phyloP scores from a whole-genome alignment of 2,329 filamentous ascomycete genomes.

The Monosporascus sp. region DNA sequence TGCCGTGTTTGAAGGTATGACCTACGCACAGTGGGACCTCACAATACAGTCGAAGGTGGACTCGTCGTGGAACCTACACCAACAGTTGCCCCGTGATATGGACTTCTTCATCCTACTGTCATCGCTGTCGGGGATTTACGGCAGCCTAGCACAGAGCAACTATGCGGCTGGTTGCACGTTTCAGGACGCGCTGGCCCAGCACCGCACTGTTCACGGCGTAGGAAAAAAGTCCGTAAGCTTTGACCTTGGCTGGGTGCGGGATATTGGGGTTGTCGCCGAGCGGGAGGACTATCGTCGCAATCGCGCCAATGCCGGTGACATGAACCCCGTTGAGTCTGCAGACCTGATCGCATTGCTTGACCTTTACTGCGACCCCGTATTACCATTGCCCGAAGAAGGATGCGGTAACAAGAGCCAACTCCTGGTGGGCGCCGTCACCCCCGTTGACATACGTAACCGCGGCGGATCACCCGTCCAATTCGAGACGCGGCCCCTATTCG shows the following conservation, averaged over 20 bases:
- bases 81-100: conserved; percentile 16
- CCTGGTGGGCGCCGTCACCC: conserved; percentile 9
- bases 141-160: conserved; percentile 26
- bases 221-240: conserved; percentile 9
- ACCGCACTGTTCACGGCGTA: too few species aligned
- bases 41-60: conserved; percentile 37
- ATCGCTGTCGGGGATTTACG: conserved; percentile 25
- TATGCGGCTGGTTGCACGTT: too few species aligned
- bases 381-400: conserved; percentile 3
- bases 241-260: conserved; percentile 18
- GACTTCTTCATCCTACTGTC: conserved; percentile 32
- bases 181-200: too few species aligned
- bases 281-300: background rate
- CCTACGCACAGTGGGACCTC: conserved; percentile 19
- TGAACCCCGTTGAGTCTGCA: conserved; percentile 16
- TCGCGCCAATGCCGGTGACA: conserved; percentile 3
- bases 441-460: background rate
- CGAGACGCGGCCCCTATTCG: background rate
- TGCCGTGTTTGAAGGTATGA: conserved; percentile 21
- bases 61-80: conserved; percentile 32
- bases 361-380: conserved; percentile 13
- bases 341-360: conserved; percentile 18
- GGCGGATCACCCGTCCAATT: background rate
- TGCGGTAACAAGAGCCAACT: conserved; percentile 7
- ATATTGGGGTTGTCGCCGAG: conserved; percentile 18